These are phyloP conservation scores for Tylopilus orsonianus DNA, from an alignment of 1,284 basidiomycete genomes.

Conservation along the genomic window DNA sequence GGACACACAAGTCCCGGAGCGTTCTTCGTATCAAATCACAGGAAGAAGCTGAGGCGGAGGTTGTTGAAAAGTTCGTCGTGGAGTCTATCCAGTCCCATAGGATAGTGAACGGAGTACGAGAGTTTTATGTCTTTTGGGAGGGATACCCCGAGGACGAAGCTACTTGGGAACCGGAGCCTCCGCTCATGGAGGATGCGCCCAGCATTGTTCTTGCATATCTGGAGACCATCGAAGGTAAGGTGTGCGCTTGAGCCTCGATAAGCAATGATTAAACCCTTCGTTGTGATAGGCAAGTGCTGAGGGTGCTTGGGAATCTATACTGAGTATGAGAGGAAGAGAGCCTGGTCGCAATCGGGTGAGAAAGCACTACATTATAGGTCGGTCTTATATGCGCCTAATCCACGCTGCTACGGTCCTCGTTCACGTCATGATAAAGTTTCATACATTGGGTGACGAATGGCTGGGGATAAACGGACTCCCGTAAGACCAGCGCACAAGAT, in stretches of 20 bases:
- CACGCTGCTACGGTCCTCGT: constrained; percentile 3
- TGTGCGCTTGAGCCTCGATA: not conserved
- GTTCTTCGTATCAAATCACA: constrained; percentile 39
- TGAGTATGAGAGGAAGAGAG: not conserved
- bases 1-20: constrained; percentile 43
- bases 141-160: constrained; percentile 57
- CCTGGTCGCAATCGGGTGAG: constrained; percentile 18
- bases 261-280: not conserved
- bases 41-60: constrained; percentile 38
- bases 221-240: constrained; percentile 15
- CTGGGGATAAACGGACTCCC: constrained; percentile 2
- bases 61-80: constrained; percentile 40
- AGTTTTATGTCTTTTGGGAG: constrained; percentile 60
- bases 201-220: constrained; percentile 24
- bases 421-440: constrained; percentile 22
- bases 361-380: constrained; percentile 6
- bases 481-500: constrained; percentile 5
- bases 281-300: constrained; percentile 12
- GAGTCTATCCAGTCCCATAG: constrained; percentile 36
- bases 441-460: not conserved
- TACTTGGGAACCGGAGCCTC: constrained; percentile 60
- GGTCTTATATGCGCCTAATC: constrained; percentile 19
- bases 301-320: not conserved
- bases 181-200: constrained; percentile 47
- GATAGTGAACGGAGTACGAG: constrained; percentile 29